Evolutionary conservation across 257 asterid genomes (phyloP).

Genomic region (Gardenia jasminoides): DNA sequence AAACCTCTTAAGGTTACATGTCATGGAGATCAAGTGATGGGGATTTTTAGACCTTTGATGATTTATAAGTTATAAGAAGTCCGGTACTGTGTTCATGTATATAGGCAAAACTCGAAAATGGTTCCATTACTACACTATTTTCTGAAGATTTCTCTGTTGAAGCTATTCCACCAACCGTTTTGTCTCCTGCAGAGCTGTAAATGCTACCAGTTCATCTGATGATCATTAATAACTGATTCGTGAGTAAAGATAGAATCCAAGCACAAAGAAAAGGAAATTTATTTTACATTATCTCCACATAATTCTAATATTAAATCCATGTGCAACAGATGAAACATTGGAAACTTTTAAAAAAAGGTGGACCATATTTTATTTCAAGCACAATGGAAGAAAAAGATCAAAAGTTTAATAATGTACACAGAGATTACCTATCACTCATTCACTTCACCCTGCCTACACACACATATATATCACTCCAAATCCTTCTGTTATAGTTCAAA

Average conservation of each 20-base stretch:
- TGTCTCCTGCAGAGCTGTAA: background rate
- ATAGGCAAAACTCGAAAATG: no score
- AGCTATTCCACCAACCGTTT: slow-evolving; percentile 1
- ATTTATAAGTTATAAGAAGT: background rate
- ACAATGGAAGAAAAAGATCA: background rate
- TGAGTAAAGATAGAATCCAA: background rate
- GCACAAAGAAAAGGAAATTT: background rate
- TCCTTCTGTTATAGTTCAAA: slow-evolving; percentile 6
- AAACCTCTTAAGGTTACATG: no score
- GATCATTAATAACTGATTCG: background rate
- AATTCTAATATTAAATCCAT: background rate
- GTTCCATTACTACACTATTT: background rate
- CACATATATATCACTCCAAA: slow-evolving; percentile 3
- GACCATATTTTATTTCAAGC: slow-evolving; percentile 23
- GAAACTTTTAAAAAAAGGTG: background rate
- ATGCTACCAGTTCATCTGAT: background rate
- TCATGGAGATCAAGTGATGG: background rate
- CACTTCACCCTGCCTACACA: slow-evolving; percentile 5
- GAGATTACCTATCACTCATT: slow-evolving; percentile 2
- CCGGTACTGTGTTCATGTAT: background rate
- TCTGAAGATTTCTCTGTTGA: background rate
- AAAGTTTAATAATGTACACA: slow-evolving; percentile 29
- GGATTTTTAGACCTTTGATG: background rate
- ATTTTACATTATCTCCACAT: slow-evolving; percentile 5
- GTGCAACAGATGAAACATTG: background rate